Evolutionary conservation across 371 early-diverging fungal genomes (phyloP).

Genomic region (Mucor piriformis): DNA sequence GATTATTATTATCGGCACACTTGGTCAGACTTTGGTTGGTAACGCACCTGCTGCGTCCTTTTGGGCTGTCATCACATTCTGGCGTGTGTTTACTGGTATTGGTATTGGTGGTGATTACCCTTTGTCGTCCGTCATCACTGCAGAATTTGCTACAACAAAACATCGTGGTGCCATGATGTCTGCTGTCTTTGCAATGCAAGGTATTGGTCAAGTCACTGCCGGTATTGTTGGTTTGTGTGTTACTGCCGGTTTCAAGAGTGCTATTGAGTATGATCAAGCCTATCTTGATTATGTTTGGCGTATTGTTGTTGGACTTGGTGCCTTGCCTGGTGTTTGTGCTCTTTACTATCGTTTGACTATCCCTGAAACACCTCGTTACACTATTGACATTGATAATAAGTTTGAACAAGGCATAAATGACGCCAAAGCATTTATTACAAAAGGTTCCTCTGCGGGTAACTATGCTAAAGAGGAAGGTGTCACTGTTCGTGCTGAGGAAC

Average conservation of each 20-base stretch:
- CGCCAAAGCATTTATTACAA: constrained; percentile 47
- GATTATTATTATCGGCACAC: constrained; percentile 72
- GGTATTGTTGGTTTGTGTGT: constrained; percentile 66
- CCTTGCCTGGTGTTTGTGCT: constrained; percentile 64
- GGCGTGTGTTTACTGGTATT: constrained; percentile 78
- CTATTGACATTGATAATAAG: constrained; percentile 73
- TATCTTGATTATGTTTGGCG: constrained; percentile 83
- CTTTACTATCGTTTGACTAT: constrained; percentile 81
- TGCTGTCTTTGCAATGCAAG: constrained; percentile 88
- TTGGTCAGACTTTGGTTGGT: constrained; percentile 74
- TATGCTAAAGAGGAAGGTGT: constrained; percentile 37
- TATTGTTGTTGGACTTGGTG: constrained; percentile 69
- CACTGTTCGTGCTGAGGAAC: constrained; percentile 21
- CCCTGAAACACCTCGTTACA: constrained; percentile 85
- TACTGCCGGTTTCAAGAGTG: constrained; percentile 58
- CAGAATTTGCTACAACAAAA: constrained; percentile 78
- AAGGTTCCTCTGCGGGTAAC: constrained; percentile 36
- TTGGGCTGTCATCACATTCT: constrained; percentile 70
- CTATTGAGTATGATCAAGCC: constrained; percentile 54
- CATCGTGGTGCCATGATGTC: constrained; percentile 85
- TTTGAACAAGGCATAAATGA: constrained; percentile 61
- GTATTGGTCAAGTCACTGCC: constrained; percentile 77
- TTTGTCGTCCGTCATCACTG: constrained; percentile 77
- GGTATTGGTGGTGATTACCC: constrained; percentile 85
- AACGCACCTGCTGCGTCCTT: constrained; percentile 58